Evolutionary conservation across 75 land plant genomes (phyloP).

Genomic region (Picea glauca): DNA sequence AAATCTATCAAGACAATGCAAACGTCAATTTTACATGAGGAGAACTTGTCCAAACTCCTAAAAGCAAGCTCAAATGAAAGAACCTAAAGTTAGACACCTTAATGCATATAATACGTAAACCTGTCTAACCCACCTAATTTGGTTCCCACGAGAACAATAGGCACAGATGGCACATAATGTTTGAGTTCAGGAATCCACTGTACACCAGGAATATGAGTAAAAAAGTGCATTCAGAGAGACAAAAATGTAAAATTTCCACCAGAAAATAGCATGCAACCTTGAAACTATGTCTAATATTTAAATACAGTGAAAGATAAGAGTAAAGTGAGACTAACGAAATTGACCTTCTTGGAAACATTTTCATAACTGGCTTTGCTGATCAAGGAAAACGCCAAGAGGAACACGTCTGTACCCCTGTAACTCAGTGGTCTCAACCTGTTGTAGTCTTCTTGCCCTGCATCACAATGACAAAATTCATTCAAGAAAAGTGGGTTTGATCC

Average conservation of each 20-base stretch:
- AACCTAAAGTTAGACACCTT: background rate
- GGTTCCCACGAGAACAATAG: slow-evolving; percentile 87
- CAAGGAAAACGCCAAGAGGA: slow-evolving; percentile 55
- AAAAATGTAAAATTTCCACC: too few relatives aligned
- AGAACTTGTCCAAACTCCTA: background rate
- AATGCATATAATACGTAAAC: background rate
- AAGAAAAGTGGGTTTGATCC: background rate
- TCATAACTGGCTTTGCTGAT: slow-evolving; percentile 70
- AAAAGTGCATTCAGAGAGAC: too few relatives aligned
- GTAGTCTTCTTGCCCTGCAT: slow-evolving; percentile 50
- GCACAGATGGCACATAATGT: slow-evolving; percentile 84
- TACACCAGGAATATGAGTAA: too few relatives aligned
- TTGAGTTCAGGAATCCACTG: slow-evolving; percentile 91
- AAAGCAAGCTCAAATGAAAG: background rate
- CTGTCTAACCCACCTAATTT: slow-evolving; percentile 33
- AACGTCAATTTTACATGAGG: background rate
- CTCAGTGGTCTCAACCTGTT: slow-evolving; percentile 49
- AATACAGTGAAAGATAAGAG: too few relatives aligned
- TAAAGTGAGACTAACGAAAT: background rate
- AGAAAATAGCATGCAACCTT: too few relatives aligned
- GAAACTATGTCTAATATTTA: too few relatives aligned
- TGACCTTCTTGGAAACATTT: slow-evolving; percentile 59
- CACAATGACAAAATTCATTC: background rate
- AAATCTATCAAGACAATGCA: background rate
- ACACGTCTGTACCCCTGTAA: slow-evolving; percentile 57